Evolutionary conservation across 2,329 filamentous ascomycete genomes (phyloP), one percentile per base, ranked within the genome.

Genomic region (Fusarium scirpi): DNA sequence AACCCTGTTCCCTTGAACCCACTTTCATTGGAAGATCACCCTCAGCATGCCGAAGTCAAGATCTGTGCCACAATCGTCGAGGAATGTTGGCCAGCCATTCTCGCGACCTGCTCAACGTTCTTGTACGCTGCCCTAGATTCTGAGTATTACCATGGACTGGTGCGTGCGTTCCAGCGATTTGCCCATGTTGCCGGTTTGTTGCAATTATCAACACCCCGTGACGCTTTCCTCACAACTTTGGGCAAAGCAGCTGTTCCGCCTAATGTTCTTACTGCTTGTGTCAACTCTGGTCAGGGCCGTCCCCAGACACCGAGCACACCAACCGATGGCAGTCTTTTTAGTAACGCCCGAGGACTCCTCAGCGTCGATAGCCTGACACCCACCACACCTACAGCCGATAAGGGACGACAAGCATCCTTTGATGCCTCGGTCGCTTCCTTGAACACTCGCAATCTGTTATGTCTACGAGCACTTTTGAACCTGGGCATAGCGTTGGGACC

Each of bases 51-150:
- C 2, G 91, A 94, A 52, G 89, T 98, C 60, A 89, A 90, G 75
- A 89, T 90, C 3, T 95, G 93, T 74, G 93, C 94, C 15, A 87
- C 87, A 12, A 91, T 99, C 58, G 92, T 99, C 25, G 93, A 97
- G 6, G 88, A 93, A 71, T 98, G 95, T 78, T 99, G 96, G 96
- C 96, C 96, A 48, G 96, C 96, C 15, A 91, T 98, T 41, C 87
- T 99, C 51, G 95, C 96, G 2, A 96, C 94, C 3, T 98, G 94
- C 74, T 99, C 96, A 0, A 98, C 95, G 0, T 99, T 98, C 77
- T 83, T 99, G 20, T 97, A 97, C 77, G 93, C 96, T 30, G 90
- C 95, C 0, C 84, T 99, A 6, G 96, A 99, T 77, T 92, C 93
- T 2, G 94, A 98, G 56, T 98, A 96, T 74, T 99, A 98, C 75